These are phyloP conservation scores for Diversispora epigaea DNA, from an alignment of 192 early-diverging fungal genomes.

Conservation along the genomic window DNA sequence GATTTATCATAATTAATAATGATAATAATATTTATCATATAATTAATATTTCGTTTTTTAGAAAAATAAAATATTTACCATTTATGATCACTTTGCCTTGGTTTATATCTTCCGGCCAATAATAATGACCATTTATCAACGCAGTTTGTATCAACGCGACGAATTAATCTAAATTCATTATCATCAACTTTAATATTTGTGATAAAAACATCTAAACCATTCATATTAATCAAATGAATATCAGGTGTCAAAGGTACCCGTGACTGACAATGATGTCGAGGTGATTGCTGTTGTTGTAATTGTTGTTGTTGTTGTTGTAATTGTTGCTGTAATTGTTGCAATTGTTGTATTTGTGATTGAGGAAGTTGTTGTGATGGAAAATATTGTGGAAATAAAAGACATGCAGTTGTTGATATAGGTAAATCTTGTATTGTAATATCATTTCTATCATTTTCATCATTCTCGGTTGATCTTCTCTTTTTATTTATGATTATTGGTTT, in stretches of 20 bases:
- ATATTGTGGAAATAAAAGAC: too few species aligned
- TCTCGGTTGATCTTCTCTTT: too few species aligned
- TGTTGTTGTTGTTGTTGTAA: not conserved
- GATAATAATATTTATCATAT: not conserved
- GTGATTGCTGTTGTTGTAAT: not conserved
- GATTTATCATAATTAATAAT: not conserved
- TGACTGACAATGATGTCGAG: not conserved
- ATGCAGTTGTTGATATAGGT: too few species aligned
- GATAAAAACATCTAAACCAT: conserved; percentile 5
- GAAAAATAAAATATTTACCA: not conserved
- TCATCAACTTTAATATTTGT: not conserved
- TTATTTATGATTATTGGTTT: too few species aligned
- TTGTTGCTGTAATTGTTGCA: not conserved
- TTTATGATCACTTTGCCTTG: not conserved
- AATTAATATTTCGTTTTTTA: not conserved
- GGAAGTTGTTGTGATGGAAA: too few species aligned
- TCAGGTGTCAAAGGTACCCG: not conserved
- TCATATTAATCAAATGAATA: not conserved
- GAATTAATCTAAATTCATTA: not conserved
- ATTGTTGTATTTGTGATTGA: not conserved
- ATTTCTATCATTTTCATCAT: too few species aligned
- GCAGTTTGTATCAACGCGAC: not conserved
- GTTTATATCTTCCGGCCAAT: not conserved
- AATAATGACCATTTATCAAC: conserved; percentile 14
- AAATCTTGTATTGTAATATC: too few species aligned